Evolutionary conservation across 2,329 filamentous ascomycete species (phyloP), one percentile per base, ranked within the genome.

Genomic region (Stachybotrys chartarum): DNA sequence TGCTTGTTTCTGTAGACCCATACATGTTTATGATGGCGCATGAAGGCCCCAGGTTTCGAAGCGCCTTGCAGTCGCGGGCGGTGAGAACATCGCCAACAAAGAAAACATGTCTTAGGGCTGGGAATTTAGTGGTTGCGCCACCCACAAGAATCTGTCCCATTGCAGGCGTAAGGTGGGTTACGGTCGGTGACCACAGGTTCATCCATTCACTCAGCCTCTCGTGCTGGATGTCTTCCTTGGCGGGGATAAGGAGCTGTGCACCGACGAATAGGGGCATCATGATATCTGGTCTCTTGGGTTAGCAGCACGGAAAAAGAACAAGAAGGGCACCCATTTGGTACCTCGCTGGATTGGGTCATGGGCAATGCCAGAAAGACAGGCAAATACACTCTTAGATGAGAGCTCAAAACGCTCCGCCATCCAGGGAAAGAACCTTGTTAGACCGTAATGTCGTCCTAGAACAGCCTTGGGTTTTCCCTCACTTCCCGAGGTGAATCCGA

Each of bases 111-210:
- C 87, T 79, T n/a, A 97, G 77, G 12, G 81, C 78, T 1, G 90
- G 87, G 65, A 97, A 95, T 61, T 88, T 72, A 0, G 90, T 85
- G 3, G 76, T 86, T 30, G 91, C 88, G 61, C 89, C 90, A 48
- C 91, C 92, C n/a, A 93, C 86, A 2, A 97, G 76, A 58, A 97
- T 94, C 64, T 97, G 90, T 55, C 92, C 92, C 92, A 97, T 97
- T 56, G 94, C 94, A 10, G 94, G 94, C 1, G 94, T 99, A 45
- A 97, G 75, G 71, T 97, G 94, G 12, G 88, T 91, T 18, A 91
- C 88, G 16, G 86, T 96, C 3, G 88, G 84, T 55, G 80, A 75
- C 66, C 88, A 82, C 53, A 87, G 82, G 53, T 80, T 78, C 80
- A 97, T 90, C 94, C 94, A 99, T 66, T 96, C 91, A 5, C 87